Evolutionary conservation across 495 filamentous ascomycete species (phyloP).

Genomic region (Patellaria atrata): DNA sequence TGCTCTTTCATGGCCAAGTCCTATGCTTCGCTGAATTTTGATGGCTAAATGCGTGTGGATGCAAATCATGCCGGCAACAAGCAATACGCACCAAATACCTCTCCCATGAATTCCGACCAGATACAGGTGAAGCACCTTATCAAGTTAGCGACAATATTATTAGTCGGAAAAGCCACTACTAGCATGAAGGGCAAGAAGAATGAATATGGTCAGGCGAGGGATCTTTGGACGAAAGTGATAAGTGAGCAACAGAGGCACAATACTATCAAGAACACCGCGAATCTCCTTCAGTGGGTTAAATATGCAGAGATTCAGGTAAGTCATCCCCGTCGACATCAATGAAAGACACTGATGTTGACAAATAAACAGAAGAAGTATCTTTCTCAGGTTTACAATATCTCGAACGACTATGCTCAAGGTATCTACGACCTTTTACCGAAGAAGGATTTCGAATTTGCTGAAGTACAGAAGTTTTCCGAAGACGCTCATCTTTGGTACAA

Average conservation of each 20-base stretch:
- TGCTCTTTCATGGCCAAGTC: constrained; percentile 36
- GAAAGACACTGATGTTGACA: too few relatives aligned
- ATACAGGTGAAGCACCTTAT: constrained; percentile 39
- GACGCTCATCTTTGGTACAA: constrained; percentile 30
- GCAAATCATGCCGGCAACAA: constrained; percentile 39
- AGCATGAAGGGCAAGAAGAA: constrained; percentile 38
- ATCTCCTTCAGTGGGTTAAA: constrained; percentile 27
- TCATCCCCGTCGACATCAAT: too few relatives aligned
- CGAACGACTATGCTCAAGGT: constrained; percentile 32
- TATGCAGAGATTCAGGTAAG: constrained; percentile 14
- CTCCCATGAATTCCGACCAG: constrained; percentile 41
- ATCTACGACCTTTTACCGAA: constrained; percentile 33
- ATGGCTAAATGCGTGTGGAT: constrained; percentile 30
- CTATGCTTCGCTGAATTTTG: constrained; percentile 32
- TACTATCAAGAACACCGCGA: constrained; percentile 34
- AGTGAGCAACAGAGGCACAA: constrained; percentile 29
- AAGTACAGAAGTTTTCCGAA: constrained; percentile 26
- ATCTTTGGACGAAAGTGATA: constrained; percentile 38
- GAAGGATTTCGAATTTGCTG: constrained; percentile 30
- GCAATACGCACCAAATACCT: constrained; percentile 43
- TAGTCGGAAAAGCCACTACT: constrained; percentile 39
- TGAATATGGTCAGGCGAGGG: constrained; percentile 39
- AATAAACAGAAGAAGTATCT: constrained; percentile 40
- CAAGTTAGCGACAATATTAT: constrained; percentile 35
- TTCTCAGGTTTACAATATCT: constrained; percentile 39